Conservation (phyloP, 2,329 filamentous ascomycete genomes). For the Aspergillus ustus region DNA sequence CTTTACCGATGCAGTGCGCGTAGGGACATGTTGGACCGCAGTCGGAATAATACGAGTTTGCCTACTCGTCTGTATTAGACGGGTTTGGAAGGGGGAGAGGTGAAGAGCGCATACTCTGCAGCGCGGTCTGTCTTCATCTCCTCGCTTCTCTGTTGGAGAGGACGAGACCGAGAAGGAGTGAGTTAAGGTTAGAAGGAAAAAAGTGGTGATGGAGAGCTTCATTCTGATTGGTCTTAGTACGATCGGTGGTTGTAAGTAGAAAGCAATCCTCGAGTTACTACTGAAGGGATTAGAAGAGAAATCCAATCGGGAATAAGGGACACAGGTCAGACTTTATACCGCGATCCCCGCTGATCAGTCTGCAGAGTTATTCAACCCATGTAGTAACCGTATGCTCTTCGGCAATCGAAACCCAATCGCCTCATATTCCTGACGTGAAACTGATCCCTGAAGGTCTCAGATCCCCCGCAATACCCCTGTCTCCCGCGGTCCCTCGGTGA, state of each 20-base stretch:
- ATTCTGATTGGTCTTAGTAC: not conserved
- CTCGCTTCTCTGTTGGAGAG: not conserved
- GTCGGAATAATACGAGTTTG: constrained; percentile 1
- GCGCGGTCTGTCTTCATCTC: not conserved
- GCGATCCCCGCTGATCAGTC: not conserved
- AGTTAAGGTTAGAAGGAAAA: not conserved
- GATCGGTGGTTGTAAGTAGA: not conserved
- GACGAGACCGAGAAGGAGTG: not conserved
- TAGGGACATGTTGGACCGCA: constrained; percentile 1
- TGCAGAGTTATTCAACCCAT: not conserved
- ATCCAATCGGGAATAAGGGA: not conserved
- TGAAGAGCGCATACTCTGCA: not conserved
- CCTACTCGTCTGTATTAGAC: not conserved
- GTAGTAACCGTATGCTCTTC: not conserved
- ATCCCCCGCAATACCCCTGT: not conserved
- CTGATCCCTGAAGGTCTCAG: not conserved
- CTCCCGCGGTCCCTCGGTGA: not conserved
- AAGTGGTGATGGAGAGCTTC: not conserved
- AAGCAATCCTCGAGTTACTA: not conserved
- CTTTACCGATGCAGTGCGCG: not conserved
- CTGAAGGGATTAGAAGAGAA: no score
- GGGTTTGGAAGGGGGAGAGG: not conserved
- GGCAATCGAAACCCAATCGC: not conserved
- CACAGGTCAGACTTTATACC: not conserved
- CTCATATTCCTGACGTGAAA: not conserved